phyloP scores from a whole-genome alignment of 192 early-diverging fungal genomes.

The Entomortierella parvispora region DNA sequence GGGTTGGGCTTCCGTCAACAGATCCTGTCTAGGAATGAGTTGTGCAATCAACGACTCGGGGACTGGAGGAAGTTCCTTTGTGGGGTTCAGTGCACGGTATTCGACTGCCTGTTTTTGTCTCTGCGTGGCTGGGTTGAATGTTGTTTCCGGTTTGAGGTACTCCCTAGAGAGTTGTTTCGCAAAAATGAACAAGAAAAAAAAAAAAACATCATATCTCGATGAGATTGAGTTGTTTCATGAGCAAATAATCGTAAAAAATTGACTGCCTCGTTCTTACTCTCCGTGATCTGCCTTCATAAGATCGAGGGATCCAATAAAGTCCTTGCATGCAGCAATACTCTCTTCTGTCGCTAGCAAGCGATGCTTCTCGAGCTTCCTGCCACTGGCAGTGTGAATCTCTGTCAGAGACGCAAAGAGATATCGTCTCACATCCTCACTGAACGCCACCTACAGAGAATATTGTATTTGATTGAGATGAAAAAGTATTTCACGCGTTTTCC shows the following conservation, averaged over 20 bases:
- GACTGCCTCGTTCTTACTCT: slow-evolving; percentile 53
- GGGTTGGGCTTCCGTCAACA: slow-evolving; percentile 55
- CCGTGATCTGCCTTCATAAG: slow-evolving; percentile 61
- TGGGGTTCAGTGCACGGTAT: slow-evolving; percentile 66
- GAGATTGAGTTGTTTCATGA: no score
- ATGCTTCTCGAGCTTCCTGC: slow-evolving; percentile 59
- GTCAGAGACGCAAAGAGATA: slow-evolving; percentile 65
- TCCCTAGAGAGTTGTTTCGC: no score
- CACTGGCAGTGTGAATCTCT: slow-evolving; percentile 43
- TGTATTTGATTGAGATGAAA: background rate
- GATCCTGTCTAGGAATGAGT: slow-evolving; percentile 52
- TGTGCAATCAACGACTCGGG: slow-evolving; percentile 57
- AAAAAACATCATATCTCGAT: background rate
- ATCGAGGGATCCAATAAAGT: slow-evolving; percentile 69
- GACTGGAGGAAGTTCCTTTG: slow-evolving; percentile 58
- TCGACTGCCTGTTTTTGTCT: slow-evolving; percentile 66
- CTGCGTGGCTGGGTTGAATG: slow-evolving; percentile 71
- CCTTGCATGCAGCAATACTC: slow-evolving; percentile 60
- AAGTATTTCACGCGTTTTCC: no score
- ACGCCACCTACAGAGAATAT: slow-evolving; percentile 61
- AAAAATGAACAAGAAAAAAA: background rate
- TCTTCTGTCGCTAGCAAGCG: slow-evolving; percentile 58
- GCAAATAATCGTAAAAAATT: background rate
- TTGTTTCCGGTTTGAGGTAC: slow-evolving; percentile 59
- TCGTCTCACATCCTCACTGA: slow-evolving; percentile 70